Base-by-base conservation (phyloP, 345 rosid genomes). In the Corymbia maculata region DNA sequence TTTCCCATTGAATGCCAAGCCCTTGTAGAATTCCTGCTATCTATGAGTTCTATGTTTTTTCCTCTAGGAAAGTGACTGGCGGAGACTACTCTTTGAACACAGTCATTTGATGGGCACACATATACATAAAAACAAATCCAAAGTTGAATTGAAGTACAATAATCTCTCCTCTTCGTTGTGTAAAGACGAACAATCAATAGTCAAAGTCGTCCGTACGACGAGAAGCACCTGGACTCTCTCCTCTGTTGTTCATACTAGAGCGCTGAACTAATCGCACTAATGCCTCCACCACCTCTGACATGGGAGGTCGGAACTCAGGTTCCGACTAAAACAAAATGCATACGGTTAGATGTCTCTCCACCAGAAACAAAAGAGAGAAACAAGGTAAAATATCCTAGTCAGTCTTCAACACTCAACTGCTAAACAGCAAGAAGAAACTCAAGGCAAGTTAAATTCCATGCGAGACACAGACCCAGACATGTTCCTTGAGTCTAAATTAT, bases 221-320 rank as follows among this genome's bases (percentile, higher is more conserved):
- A 85, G 97, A 93, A 88, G 93, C 85, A 42, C 93, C 91, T 70
- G 94, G 93, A 88, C 87, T 86, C 86, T 93, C 97, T 21, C 93
- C 95, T 70, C 89, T 91, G 92, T 92, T 91, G 87, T 92, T 90
- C 93, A 94, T 93, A 36, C 90, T 93, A 3, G 95, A 88, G 19
- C 94, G 91, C 80, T 94, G 95, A 79, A 94, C 97, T 89, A 97
- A 89, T 45, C 94, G 95, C 88, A 94, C 94, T 93, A 97, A 88
- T 89, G 95, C 92, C 90, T 95, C 94, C 91, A 97, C 99, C 92
- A 97, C 96, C 92, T 97, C 95, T 44, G 97, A 94, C 94, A 97
- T 95, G 5, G 97, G 94, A 26, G 99, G 98, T 90, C 98, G 94
- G 88, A 94, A 94, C 59, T 93, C 95, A 0, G 98, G 97, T 92